phyloP scores from a whole-genome alignment of 2,329 filamentous ascomycete genomes.

The Tricladium varicosporioides region DNA sequence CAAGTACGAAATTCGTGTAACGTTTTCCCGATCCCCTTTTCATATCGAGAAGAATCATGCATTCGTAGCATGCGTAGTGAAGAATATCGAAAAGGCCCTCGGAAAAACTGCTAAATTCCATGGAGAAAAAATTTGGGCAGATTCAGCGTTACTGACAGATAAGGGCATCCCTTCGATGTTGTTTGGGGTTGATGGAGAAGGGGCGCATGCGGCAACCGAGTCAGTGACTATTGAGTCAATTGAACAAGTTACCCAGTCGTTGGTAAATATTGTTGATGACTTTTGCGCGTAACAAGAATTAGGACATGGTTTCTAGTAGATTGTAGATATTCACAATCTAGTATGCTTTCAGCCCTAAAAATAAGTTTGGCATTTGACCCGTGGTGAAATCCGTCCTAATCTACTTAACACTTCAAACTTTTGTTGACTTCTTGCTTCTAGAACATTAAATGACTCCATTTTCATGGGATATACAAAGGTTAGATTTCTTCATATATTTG shows the following conservation, averaged over 20 bases:
- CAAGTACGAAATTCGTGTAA: slow-evolving; percentile 39
- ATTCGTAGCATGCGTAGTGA: slow-evolving; percentile 29
- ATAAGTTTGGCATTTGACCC: too few species aligned
- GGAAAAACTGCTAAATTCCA: neutral
- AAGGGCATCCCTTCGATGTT: neutral
- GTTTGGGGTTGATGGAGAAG: neutral
- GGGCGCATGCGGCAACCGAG: neutral
- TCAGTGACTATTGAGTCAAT: neutral
- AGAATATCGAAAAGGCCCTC: neutral
- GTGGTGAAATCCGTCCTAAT: too few species aligned
- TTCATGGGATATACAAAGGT: too few species aligned
- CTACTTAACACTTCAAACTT: too few species aligned
- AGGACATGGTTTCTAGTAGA: too few species aligned
- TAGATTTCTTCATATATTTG: too few species aligned
- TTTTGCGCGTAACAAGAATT: neutral
- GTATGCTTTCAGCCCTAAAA: too few species aligned
- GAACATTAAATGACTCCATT: too few species aligned
- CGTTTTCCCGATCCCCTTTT: slow-evolving; percentile 43
- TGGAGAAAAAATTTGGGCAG: neutral
- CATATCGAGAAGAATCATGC: slow-evolving; percentile 41
- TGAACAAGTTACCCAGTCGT: neutral
- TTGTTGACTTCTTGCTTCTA: too few species aligned
- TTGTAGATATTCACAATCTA: too few species aligned
- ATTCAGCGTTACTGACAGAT: neutral
- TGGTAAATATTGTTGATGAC: neutral